Conservation (phyloP, 2,329 filamentous ascomycete species). For the Byssochlamys sp. region DNA sequence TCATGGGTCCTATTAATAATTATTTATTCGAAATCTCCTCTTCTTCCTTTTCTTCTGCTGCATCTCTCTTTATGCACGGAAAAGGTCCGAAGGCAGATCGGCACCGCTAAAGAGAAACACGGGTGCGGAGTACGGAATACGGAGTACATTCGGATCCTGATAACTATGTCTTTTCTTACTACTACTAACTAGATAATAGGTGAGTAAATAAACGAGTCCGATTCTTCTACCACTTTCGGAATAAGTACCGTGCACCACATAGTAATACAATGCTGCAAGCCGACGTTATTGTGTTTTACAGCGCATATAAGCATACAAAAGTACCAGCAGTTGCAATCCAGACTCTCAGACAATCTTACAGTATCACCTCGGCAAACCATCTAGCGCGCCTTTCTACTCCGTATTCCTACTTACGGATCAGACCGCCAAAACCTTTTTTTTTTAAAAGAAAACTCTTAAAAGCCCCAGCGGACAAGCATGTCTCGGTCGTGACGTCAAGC, state of each 20-base stretch:
- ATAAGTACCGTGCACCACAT: not conserved
- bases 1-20: not conserved
- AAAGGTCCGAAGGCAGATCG: not conserved
- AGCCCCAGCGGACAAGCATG: not conserved
- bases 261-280: not conserved
- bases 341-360: not conserved
- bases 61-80: not conserved
- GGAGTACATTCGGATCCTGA: not conserved
- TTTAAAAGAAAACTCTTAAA: not conserved
- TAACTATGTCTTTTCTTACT: too few species aligned
- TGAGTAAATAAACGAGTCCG: too few species aligned
- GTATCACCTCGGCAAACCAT: not conserved
- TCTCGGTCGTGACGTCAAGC: not conserved
- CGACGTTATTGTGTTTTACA: too few species aligned
- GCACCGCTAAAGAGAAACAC: not conserved
- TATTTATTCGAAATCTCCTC: not conserved
- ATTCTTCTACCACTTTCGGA: not conserved
- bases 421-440: not conserved
- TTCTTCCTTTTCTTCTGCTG: not conserved
- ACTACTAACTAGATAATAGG: too few species aligned
- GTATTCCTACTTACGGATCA: not conserved
- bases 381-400: not conserved
- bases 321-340: not conserved
- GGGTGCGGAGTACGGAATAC: not conserved
- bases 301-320: not conserved